Evolutionary conservation across 805 yeast genomes (phyloP), one percentile per base, ranked within the genome.

Genomic region (Candida sanyiensis): DNA sequence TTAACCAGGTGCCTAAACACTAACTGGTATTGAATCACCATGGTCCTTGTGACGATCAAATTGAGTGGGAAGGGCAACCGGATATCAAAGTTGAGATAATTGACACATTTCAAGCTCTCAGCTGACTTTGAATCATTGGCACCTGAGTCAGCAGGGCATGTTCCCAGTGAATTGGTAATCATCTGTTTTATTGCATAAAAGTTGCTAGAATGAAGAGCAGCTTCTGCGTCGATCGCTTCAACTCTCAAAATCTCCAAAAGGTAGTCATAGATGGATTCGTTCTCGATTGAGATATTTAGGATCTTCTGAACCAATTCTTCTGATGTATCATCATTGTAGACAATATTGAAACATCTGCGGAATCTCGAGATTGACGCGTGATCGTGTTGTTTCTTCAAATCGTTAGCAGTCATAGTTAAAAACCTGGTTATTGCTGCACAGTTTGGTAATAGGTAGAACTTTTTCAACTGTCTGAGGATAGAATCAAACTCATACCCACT

Each of bases 51-150:
- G 1, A 87, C 63, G 1, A 93, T 67, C 19, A 90, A 66, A 51
- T 87, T 87, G 35, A 87, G 61, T 0, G 99, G 99, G 55, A 86
- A 93, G 3, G 97, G 96, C 17, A 89, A 58, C n/a, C 69, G 59
- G 7, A 80, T 43, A 29, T 79, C 77, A 32, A 82, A 59, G 42
- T 73, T 74, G 9, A 82, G 56, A 36, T 72, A 70, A 33, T 77
- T 66, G 2, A 81, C 64, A 2, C 75, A 44, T 61, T 72, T 38
- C 50, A 61, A 44, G 50, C 66, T 47, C 56, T 62, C 52, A 45
- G 55, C n/a, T 8, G 58, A 48, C 24, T 58, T 56, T 23, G 38
- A 10, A 6, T 46, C 54, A 19, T 38, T 38, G 28, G 38, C 27
- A 5, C 40, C 17, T 6, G 44, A 9, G 9, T 43, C 47, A 12